phyloP scores from a whole-genome alignment of 2,329 filamentous ascomycete genomes.

The Aspergillus cejpii region DNA sequence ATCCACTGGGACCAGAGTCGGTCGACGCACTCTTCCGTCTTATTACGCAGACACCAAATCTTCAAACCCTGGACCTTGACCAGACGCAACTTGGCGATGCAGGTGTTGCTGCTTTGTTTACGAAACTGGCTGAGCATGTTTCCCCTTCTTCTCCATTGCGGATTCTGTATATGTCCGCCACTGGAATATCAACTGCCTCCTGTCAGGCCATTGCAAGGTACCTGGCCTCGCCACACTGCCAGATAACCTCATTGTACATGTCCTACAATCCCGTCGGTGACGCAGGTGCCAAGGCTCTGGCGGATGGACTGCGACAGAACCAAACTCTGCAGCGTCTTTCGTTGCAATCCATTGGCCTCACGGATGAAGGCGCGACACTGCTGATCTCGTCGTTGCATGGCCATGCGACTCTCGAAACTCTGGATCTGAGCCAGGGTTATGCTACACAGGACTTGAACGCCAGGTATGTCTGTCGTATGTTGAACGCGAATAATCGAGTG shows the following conservation, averaged over 20 bases:
- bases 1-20: background rate
- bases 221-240: background rate
- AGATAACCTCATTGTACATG: background rate
- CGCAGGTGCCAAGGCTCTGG: background rate
- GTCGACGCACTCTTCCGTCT: background rate
- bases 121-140: background rate
- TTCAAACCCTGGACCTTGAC: background rate
- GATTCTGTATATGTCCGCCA: background rate
- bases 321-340: background rate
- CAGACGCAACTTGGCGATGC: background rate
- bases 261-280: background rate
- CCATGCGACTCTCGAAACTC: background rate
- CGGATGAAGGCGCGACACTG: background rate
- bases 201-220: background rate
- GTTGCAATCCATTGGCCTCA: background rate
- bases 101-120: background rate
- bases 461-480: background rate
- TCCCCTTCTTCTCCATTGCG: background rate
- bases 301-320: background rate
- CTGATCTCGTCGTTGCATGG: background rate
- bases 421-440: background rate
- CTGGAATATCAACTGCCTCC: background rate
- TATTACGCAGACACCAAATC: background rate
- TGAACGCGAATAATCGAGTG: no score
- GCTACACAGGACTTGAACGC: background rate